Percentiles rank a stretch among this genome's conserved stretches.
phyloP scores from a whole-genome alignment of 148 eudicot species.

The Limonium bicolor region DNA sequence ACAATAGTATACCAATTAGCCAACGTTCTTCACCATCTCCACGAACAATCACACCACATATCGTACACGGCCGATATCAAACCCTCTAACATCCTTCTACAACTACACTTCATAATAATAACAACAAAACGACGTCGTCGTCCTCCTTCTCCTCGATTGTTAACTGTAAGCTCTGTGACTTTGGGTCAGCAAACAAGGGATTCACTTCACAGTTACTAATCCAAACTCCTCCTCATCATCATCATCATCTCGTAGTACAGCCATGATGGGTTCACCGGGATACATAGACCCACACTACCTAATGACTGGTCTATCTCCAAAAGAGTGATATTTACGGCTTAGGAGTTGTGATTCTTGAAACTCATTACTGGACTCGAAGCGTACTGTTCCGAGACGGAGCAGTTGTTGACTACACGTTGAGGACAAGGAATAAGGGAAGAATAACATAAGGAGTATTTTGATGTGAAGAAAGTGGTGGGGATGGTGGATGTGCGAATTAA shows the following conservation, averaged over 20 bases:
- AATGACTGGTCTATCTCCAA: conserved; percentile 64
- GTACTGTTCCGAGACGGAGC: conserved; percentile 19
- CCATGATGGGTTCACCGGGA: conserved; percentile 79
- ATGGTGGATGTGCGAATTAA: conserved; percentile 36
- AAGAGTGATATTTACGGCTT: conserved; percentile 68
- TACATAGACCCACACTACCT: conserved; percentile 73
- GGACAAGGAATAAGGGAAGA: conserved; percentile 12
- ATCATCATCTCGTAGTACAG: conserved; percentile 8
- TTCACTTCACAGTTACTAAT: conserved; percentile 30
- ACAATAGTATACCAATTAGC: conserved; percentile 54
- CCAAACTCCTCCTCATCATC: conserved; percentile 10
- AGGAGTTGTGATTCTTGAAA: conserved; percentile 61
- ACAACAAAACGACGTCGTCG: no score
- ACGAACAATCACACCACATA: conserved; percentile 40
- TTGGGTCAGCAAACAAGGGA: conserved; percentile 65
- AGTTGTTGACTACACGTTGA: conserved; percentile 27
- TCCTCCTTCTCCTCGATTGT: conserved; percentile 5
- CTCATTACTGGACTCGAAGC: conserved; percentile 67
- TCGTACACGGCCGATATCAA: conserved; percentile 87
- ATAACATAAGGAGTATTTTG: no score
- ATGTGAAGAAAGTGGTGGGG: conserved; percentile 18
- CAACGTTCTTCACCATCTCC: conserved; percentile 48
- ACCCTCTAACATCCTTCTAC: conserved; percentile 59
- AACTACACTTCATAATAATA: no score
- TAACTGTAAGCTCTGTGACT: conserved; percentile 57